Evolutionary conservation across 139 green algal genomes (phyloP), one percentile per base, ranked within the genome.

Genomic region (Picochlorum sp.): DNA sequence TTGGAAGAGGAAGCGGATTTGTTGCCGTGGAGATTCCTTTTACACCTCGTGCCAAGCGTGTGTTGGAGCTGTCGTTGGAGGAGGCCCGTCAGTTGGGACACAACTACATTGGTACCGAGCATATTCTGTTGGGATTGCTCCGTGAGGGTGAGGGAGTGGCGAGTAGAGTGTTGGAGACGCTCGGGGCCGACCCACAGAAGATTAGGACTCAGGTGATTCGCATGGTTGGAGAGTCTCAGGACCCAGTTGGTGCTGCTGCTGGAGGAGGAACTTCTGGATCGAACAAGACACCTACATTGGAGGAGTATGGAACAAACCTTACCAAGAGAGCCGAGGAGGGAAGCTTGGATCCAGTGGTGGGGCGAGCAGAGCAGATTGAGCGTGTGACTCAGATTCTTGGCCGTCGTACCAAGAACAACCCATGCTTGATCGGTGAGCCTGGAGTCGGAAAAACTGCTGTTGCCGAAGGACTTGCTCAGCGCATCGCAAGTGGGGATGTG

Each of bases 61-160:
- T 99, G 38, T 79, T 99, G 76, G 94, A 99, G 79, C 87, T 99
- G 51, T 93, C 87, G 2, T 73, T 99, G 55, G 94, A 99, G 74
- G 94, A 99, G 80, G 94, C 94, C 4, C 81, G 94, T 23, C 88
- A 97, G 73, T 86, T 99, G 21, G 93, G 92, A 58, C 94, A 99
- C 88, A 98, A 97, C 80, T 99, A 98, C 89, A 99, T 99, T 59
- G 94, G 94, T 63, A 98, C 94, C 0, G 94, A 99, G 86, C 94
- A 99, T 86, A 93, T 99, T 45, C 80, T 99, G 72, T 79, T 99
- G 58, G 94, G 94, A 52, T 82, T 99, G 23, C 83, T 99, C 58
- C 81, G 90, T 31, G 94, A 99, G 81, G 92, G 92, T 49, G 94
- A 99, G 82, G 94, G 94, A 51, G 92, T 99, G 11, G 94, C 94